Evolutionary conservation across 805 yeast species (phyloP).

Genomic region (Blastobotrys parvus): DNA sequence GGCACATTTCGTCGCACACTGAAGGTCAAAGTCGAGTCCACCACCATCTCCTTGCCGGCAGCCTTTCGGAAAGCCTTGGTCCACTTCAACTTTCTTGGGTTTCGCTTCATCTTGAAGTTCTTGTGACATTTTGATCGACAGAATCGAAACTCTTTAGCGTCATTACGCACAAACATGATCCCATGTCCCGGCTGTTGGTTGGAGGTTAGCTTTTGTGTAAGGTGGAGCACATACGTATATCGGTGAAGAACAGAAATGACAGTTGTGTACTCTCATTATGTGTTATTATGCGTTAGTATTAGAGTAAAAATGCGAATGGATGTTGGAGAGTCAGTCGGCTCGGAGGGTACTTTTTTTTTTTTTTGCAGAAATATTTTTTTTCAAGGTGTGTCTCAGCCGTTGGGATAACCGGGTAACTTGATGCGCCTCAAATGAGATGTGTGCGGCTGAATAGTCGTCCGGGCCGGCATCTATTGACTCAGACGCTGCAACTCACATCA

Average conservation of each 20-base stretch:
- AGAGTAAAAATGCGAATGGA: no score
- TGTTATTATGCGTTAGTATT: neutral
- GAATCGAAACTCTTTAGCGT: constrained; percentile 94
- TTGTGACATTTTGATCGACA: constrained; percentile 98
- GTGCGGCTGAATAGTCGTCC: no score
- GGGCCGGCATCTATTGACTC: no score
- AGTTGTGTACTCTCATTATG: constrained; percentile 44
- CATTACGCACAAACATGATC: constrained; percentile 95
- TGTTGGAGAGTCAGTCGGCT: neutral
- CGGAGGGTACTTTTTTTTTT: neutral
- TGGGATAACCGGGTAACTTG: no score
- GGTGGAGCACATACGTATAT: constrained; percentile 52
- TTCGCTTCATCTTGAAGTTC: constrained; percentile 94
- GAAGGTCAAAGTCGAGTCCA: constrained; percentile 91
- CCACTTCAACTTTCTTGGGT: constrained; percentile 97
- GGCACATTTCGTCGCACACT: constrained; percentile 98
- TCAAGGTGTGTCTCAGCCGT: no score
- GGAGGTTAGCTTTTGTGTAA: constrained; percentile 1
- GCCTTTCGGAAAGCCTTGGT: constrained; percentile 98
- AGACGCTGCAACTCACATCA: no score
- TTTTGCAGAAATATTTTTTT: no score
- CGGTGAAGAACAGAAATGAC: constrained; percentile 97
- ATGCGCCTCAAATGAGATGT: no score
- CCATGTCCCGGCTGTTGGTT: constrained; percentile 67
- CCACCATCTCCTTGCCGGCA: constrained; percentile 97